These are phyloP conservation scores for Metschnikowia proteae DNA, from an alignment of 805 yeast species.

Conservation along the genomic window DNA sequence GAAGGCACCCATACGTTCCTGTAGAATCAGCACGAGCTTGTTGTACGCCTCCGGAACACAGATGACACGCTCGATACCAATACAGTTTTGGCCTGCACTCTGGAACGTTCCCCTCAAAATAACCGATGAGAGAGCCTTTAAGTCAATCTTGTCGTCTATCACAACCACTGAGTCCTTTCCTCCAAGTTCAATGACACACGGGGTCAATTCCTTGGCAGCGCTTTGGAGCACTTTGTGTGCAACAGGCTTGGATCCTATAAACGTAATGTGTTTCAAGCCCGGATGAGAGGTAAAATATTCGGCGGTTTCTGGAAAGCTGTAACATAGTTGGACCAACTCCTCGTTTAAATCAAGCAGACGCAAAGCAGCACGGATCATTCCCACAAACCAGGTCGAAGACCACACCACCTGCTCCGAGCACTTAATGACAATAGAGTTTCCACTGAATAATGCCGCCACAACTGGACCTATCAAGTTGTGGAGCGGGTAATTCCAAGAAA, in stretches of 20 bases:
- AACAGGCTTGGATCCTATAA: conserved; percentile 93
- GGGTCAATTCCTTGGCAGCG: conserved; percentile 85
- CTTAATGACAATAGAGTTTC: conserved; percentile 86
- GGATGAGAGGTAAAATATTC: conserved; percentile 82
- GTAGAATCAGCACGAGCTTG: conserved; percentile 51
- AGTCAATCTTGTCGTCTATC: conserved; percentile 69
- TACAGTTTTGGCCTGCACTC: conserved; percentile 96
- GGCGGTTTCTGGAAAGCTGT: conserved; percentile 87
- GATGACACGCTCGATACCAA: conserved; percentile 93
- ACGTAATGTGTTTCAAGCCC: conserved; percentile 81
- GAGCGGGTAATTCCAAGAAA: conserved; percentile 97
- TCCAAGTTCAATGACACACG: conserved; percentile 93
- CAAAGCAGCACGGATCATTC: conserved; percentile 68
- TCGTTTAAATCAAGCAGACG: conserved; percentile 73
- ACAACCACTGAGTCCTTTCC: conserved; percentile 93
- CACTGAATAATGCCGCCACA: conserved; percentile 83
- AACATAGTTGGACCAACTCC: conserved; percentile 79
- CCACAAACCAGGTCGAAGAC: conserved; percentile 80
- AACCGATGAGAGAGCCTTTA: conserved; percentile 57
- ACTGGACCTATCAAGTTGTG: conserved; percentile 93
- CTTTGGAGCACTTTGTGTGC: conserved; percentile 83
- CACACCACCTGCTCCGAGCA: conserved; percentile 96
- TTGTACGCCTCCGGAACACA: conserved; percentile 71
- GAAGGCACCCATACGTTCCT: conserved; percentile 54
- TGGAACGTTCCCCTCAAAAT: conserved; percentile 95